Evolutionary conservation across 2,329 filamentous ascomycete species (phyloP).

Genomic region (Alternaria panax): DNA sequence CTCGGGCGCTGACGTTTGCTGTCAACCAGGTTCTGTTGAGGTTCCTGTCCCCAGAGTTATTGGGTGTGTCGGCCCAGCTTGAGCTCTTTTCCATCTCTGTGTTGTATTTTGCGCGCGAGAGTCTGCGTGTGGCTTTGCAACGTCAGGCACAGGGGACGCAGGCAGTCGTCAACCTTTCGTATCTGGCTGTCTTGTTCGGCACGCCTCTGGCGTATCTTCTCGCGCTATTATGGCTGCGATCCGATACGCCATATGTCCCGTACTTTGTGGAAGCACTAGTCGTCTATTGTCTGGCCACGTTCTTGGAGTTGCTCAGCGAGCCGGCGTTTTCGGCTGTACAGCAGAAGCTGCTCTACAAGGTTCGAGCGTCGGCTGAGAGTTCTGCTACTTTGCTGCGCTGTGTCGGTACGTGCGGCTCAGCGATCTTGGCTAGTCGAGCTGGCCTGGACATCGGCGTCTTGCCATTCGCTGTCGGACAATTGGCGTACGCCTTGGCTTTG

Average conservation of each 20-base stretch:
- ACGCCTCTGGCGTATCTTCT: slow-evolving; percentile 68
- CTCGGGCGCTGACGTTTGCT: slow-evolving; percentile 86
- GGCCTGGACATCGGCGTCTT: slow-evolving; percentile 73
- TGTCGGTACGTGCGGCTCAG: slow-evolving; percentile 73
- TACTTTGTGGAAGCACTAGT: slow-evolving; percentile 67
- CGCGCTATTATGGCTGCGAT: slow-evolving; percentile 70
- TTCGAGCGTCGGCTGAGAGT: slow-evolving; percentile 84
- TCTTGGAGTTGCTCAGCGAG: slow-evolving; percentile 82
- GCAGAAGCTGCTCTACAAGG: slow-evolving; percentile 78
- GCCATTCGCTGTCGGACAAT: slow-evolving; percentile 87
- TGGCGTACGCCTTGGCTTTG: slow-evolving; percentile 75
- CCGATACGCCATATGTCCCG: slow-evolving; percentile 63
- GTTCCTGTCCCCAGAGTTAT: slow-evolving; percentile 81
- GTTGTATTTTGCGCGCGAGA: slow-evolving; percentile 94
- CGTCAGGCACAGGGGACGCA: slow-evolving; percentile 71
- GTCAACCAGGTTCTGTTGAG: slow-evolving; percentile 92
- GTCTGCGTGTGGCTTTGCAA: slow-evolving; percentile 88
- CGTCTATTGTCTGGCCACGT: slow-evolving; percentile 64
- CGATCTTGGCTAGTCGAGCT: slow-evolving; percentile 66
- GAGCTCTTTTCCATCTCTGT: slow-evolving; percentile 92
- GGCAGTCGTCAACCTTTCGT: slow-evolving; percentile 86
- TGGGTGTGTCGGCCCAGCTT: slow-evolving; percentile 87
- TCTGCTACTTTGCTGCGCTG: slow-evolving; percentile 80
- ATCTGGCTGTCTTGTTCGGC: slow-evolving; percentile 77
- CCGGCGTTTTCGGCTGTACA: slow-evolving; percentile 90